phyloP scores from a whole-genome alignment of 768 basidiomycete species.

The Tulasnella sp. region DNA sequence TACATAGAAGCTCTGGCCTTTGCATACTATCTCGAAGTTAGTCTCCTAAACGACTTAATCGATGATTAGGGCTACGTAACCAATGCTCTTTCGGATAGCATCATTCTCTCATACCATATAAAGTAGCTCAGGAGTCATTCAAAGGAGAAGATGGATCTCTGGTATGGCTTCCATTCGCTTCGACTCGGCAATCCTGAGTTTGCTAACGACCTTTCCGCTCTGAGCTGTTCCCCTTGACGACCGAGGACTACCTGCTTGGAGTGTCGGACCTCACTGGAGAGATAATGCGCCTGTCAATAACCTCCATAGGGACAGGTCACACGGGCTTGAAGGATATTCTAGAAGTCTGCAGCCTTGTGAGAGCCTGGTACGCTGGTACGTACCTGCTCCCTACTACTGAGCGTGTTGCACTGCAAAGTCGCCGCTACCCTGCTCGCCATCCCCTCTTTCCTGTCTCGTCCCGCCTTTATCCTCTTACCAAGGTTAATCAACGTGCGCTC shows the following conservation, averaged over 20 bases:
- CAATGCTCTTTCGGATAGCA: conserved; percentile 1
- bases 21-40: conserved; percentile 60
- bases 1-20: conserved; percentile 92
- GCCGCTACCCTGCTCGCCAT: not conserved
- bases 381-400: not conserved
- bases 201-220: not conserved
- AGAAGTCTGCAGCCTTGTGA: conserved; percentile 58
- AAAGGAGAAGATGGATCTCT: conserved; percentile 47
- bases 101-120: conserved; percentile 49
- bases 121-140: conserved; percentile 54
- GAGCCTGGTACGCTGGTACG: conserved; percentile 60
- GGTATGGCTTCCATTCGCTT: conserved; percentile 35
- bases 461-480: not conserved
- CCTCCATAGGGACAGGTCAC: conserved; percentile 56
- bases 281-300: conserved; percentile 91
- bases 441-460: conserved; percentile 1
- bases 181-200: not conserved
- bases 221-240: conserved; percentile 65
- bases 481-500: not conserved
- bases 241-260: conserved; percentile 84
- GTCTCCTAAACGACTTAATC: not conserved
- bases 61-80: not conserved
- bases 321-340: conserved; percentile 34
- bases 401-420: not conserved
- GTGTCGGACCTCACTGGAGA: conserved; percentile 93